A percentile compares a stretch with the other conserved stretches of the same genome.
Conservation (phyloP, 2,329 filamentous ascomycete genomes). For the Aspergillus hortae region DNA sequence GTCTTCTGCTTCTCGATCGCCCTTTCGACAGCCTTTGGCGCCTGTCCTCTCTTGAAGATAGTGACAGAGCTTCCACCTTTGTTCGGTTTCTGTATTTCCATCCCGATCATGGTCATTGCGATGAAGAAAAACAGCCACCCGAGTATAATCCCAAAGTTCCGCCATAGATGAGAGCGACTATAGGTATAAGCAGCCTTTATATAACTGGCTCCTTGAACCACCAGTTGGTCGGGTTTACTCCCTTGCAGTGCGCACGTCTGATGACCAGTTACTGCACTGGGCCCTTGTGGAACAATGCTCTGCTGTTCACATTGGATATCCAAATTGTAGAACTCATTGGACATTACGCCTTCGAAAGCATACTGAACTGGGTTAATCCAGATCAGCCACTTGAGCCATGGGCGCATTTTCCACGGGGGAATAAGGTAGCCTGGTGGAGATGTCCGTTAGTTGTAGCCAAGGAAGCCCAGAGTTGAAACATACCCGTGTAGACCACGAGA, state of each 20-base stretch:
- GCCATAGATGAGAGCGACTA: constrained; percentile 57
- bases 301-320: constrained; percentile 48
- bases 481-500: constrained; percentile 56
- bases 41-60: constrained; percentile 67
- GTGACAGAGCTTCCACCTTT: constrained; percentile 78
- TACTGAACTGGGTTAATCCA: constrained; percentile 68
- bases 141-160: constrained; percentile 77
- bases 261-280: constrained; percentile 44
- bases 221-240: constrained; percentile 49
- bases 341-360: constrained; percentile 64
- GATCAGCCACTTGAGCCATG: constrained; percentile 62
- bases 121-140: constrained; percentile 74
- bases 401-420: constrained; percentile 58
- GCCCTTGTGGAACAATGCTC: constrained; percentile 36
- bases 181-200: constrained; percentile 47
- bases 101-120: constrained; percentile 69
- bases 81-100: constrained; percentile 73
- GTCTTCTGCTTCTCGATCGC: constrained; percentile 49
- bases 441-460: background rate
- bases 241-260: constrained; percentile 61
- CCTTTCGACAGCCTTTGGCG: constrained; percentile 56
- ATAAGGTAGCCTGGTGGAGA: constrained; percentile 55
- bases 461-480: background rate
- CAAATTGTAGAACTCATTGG: constrained; percentile 66
- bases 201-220: constrained; percentile 55